Conservation (phyloP, 1,284 basidiomycete species). For the Cutaneotrichosporon mucoides region DNA sequence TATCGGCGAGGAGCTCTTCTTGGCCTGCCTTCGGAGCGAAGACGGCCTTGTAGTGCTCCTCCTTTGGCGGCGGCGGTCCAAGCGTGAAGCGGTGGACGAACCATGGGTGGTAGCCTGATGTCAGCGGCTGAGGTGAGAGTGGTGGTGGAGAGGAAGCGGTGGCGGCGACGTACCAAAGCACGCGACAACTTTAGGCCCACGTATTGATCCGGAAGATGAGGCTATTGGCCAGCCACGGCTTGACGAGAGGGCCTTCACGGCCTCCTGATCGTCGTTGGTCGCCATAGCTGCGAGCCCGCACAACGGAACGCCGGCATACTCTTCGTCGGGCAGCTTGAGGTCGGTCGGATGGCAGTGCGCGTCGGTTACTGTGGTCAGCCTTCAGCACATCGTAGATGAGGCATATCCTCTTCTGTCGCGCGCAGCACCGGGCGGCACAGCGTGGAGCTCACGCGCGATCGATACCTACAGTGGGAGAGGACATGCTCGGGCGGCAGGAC, state of each 20-base stretch:
- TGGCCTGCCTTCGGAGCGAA: constrained; percentile 35
- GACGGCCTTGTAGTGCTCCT: constrained; percentile 45
- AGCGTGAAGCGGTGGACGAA: constrained; percentile 50
- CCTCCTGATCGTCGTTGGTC: constrained; percentile 39
- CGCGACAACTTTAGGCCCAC: constrained; percentile 26
- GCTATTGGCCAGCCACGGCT: constrained; percentile 11
- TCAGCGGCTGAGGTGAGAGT: background rate
- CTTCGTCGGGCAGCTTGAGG: constrained; percentile 8
- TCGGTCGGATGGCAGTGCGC: constrained; percentile 52
- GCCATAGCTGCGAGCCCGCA: constrained; percentile 46
- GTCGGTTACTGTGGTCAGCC: constrained; percentile 40
- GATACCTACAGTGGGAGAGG: constrained; percentile 16
- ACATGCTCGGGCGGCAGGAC: constrained; percentile 29
- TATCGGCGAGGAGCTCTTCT: constrained; percentile 16
- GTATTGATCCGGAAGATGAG: background rate
- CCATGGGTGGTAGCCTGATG: constrained; percentile 52
- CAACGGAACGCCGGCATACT: constrained; percentile 30
- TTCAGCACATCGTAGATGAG: background rate
- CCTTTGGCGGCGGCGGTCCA: constrained; percentile 28
- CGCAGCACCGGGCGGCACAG: background rate
- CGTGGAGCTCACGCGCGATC: background rate
- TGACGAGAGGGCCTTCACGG: constrained; percentile 25
- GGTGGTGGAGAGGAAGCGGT: too few species aligned
- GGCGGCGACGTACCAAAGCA: constrained; percentile 43
- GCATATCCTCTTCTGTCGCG: background rate